Base-by-base conservation (phyloP, 257 asterid genomes). In the Knoxia roxburghii region DNA sequence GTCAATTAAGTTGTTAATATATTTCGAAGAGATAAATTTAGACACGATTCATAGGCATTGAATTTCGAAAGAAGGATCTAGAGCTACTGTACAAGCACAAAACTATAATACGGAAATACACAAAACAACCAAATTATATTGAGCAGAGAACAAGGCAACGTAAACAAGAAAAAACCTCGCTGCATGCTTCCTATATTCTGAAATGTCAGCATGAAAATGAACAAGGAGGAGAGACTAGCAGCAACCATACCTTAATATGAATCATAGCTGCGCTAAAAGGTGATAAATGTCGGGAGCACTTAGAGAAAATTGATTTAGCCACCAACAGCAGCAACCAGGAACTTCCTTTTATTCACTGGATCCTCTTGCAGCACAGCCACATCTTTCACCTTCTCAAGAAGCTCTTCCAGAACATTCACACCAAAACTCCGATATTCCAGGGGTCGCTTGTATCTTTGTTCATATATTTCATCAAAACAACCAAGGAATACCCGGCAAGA, bases 291-390 rank as follows among this genome's bases (percentile, higher is more conserved):
- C 74, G 53, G 63, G 56, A 39, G 64, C 37, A 37, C 21, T 2
- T 62, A 53, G 39, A 5, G 1, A 41, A 4, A 24, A 26, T 62
- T n/a, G 68, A 50, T 72, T 78, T 80, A 90, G 77, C 84, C 86
- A 75, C 83, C 84, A n/a, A n/a, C n/a, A 57, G 68, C 67, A 64
- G 96, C 89, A 75, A 82, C 85, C 69, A 94, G 32, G 73, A 83
- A 77, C 77, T 84, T 89, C 70, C 79, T 79, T 71, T 80, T 84
- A 76, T 84, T 86, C 13, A 43, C 78, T 5, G 91, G 87, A 51
- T 94, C 99, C 85, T 85, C 96, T 41, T 78, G 89, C 80, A 90
- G 77, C 74, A 60, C 79, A 56, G 76, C 98, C 21, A 94, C 84
- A 71, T 89, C 99, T 27, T 71, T 78, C 80, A 94, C 82, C 77